These are phyloP conservation scores for Trypanosoma boissoni DNA, from an alignment of 208 protist genomes.

Conservation along the genomic window DNA sequence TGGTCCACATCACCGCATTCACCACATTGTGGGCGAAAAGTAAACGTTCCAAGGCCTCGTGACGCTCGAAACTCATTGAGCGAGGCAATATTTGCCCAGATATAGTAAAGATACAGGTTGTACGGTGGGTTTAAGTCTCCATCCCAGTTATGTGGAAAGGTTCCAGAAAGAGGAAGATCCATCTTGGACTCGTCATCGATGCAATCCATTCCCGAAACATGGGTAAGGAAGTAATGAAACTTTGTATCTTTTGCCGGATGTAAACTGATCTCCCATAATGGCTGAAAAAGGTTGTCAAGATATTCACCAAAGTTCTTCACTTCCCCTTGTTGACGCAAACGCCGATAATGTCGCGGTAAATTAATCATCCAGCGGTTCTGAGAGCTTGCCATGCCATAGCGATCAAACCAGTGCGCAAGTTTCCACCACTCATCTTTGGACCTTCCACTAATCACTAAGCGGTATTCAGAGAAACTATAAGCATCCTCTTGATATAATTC, in stretches of 20 bases:
- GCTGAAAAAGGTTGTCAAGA: constrained; percentile 96
- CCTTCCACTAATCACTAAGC: constrained; percentile 72
- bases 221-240: constrained; percentile 95
- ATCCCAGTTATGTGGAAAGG: constrained; percentile 91
- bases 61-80: constrained; percentile 95
- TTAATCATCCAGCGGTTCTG: constrained; percentile 97
- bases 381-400: constrained; percentile 93
- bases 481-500: constrained; percentile 81
- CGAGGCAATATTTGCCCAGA: constrained; percentile 97
- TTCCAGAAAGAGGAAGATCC: constrained; percentile 77
- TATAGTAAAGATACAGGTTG: constrained; percentile 97
- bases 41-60: constrained; percentile 79
- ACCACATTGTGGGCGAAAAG: constrained; percentile 96
- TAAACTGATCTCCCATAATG: constrained; percentile 97
- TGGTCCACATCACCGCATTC: constrained; percentile 92
- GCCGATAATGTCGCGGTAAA: constrained; percentile 89
- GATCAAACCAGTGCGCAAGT: constrained; percentile 95
- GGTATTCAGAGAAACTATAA: constrained; percentile 86
- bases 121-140: constrained; percentile 97
- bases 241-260: constrained; percentile 94
- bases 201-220: constrained; percentile 96
- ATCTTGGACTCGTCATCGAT: constrained; percentile 96
- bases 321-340: constrained; percentile 69
- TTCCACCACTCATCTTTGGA: constrained; percentile 92
- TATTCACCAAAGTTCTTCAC: constrained; percentile 94